These are phyloP conservation scores for Penicillium italicum DNA, from an alignment of 2,329 filamentous ascomycete genomes.

Conservation along the genomic window DNA sequence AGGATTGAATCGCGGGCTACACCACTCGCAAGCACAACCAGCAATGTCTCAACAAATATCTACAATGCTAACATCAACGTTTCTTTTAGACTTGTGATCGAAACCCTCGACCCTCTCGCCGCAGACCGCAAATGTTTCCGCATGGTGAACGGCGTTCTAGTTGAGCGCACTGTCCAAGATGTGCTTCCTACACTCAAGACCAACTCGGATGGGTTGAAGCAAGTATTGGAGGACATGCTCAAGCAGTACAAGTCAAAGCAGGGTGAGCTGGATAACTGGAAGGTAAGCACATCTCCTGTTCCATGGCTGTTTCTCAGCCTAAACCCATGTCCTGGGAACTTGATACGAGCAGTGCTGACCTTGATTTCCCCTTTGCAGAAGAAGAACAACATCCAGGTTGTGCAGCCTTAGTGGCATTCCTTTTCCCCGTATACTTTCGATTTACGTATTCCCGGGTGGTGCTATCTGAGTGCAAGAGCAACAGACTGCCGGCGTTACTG, in stretches of 20 bases:
- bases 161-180: constrained; percentile 90
- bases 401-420: constrained; percentile 38
- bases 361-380: constrained; percentile 34
- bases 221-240: constrained; percentile 88
- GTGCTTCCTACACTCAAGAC: constrained; percentile 87
- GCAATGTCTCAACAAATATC: neutral
- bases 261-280: constrained; percentile 95
- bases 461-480: constrained; percentile 4
- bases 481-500: constrained; percentile 19
- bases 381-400: constrained; percentile 50
- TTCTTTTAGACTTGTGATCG: constrained; percentile 73
- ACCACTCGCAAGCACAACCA: neutral
- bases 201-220: constrained; percentile 88
- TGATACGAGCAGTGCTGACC: neutral
- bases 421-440: constrained; percentile 9
- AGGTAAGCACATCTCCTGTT: constrained; percentile 60
- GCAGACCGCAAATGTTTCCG: constrained; percentile 94
- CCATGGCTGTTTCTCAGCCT: neutral
- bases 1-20: neutral
- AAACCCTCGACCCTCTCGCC: constrained; percentile 79
- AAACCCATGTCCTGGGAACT: neutral
- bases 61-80: constrained; percentile 18
- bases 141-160: constrained; percentile 94
- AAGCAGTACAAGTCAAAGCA: constrained; percentile 97
- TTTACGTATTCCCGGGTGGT: constrained; percentile 6